Percentiles rank a stretch among this genome's conserved stretches.
Evolutionary conservation across 192 early-diverging fungal species (phyloP).

Genomic region (Backusella mclennaniae): DNA sequence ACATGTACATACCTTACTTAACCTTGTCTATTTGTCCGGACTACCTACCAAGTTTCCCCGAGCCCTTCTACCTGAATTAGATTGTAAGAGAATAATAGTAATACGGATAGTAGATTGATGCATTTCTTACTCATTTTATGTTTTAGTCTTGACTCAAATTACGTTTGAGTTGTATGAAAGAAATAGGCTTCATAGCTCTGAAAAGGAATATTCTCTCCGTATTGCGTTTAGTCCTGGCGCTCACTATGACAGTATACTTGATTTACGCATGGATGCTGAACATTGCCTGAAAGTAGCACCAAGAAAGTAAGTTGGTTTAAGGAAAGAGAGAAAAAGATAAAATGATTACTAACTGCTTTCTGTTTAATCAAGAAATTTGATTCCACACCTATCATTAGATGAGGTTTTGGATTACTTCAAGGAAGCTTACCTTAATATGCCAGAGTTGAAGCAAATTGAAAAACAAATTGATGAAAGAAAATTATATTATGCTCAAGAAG

Average conservation of each 20-base stretch:
- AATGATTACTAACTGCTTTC: background rate
- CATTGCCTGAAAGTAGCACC: conserved; percentile 85
- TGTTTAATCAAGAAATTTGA: conserved; percentile 65
- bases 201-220: conserved; percentile 85
- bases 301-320: conserved; percentile 50
- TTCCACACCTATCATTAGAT: conserved; percentile 78
- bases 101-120: background rate
- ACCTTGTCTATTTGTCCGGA: conserved; percentile 85
- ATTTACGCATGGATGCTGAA: conserved; percentile 79
- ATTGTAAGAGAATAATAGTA: conserved; percentile 65
- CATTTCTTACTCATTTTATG: background rate
- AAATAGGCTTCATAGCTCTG: conserved; percentile 45
- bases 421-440: conserved; percentile 45
- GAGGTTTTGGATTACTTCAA: conserved; percentile 62
- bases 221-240: conserved; percentile 91
- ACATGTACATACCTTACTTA: conserved; percentile 91
- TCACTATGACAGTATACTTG: conserved; percentile 86
- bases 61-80: conserved; percentile 79
- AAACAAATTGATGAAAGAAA: conserved; percentile 31
- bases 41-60: conserved; percentile 69
- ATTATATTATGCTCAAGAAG: conserved; percentile 40
- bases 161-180: conserved; percentile 96
- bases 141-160: conserved; percentile 89
- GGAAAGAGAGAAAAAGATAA: background rate
- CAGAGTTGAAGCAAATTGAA: conserved; percentile 31